Base-by-base conservation (phyloP, 2,329 filamentous ascomycete species). In the Juglanconis sp. region DNA sequence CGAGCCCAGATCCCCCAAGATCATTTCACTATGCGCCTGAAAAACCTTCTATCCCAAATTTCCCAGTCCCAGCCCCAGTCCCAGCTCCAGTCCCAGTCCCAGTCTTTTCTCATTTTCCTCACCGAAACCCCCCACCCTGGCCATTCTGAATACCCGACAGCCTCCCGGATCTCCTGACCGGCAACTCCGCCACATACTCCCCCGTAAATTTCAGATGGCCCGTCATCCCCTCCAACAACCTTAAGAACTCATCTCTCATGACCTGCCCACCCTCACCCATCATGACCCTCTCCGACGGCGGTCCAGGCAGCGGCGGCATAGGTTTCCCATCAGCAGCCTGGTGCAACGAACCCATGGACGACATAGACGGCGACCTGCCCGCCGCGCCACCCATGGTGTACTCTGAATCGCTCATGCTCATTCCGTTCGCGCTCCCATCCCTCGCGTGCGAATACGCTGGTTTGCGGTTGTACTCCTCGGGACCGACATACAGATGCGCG, bases 231-330 rank as follows among this genome's bases (percentile, higher is more conserved):
- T 66, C 67, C 56, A 74, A 62, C 63, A 74, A 60, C 10, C 71
- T 65, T 66, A 71, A 65, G 35, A 73, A 68, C 63, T 73, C 72
- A 7, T 70, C 69, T 32, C 68, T 66, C 57, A 71, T 67, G 57
- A 72, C 68, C 34, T 72, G 67, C 11, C 70, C 66, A 30, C 66
- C 68, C 48, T 69, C 58, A 4, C 72, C 72, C 63, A 71, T 69
- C 75, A 86, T 80, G 46, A 84, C 81, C 55, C 77, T 75, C 2
- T 76, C 70, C 1, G 79, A 77, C 1, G 83, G 83, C 9, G 79
- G 78, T 2, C 72, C 72, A 4, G 77, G 80, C 31, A 74, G 71
- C 2, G 71, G 74, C 17, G 75, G 77, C 58, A 77, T 66, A 24
- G 60, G 51, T 13, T 60, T 55, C 15, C 66, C 67, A 44, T 65